A percentile compares a stretch with the other conserved stretches of the same genome.
phyloP scores from a whole-genome alignment of 2,329 filamentous ascomycete genomes.

The Fulvia fulva region DNA sequence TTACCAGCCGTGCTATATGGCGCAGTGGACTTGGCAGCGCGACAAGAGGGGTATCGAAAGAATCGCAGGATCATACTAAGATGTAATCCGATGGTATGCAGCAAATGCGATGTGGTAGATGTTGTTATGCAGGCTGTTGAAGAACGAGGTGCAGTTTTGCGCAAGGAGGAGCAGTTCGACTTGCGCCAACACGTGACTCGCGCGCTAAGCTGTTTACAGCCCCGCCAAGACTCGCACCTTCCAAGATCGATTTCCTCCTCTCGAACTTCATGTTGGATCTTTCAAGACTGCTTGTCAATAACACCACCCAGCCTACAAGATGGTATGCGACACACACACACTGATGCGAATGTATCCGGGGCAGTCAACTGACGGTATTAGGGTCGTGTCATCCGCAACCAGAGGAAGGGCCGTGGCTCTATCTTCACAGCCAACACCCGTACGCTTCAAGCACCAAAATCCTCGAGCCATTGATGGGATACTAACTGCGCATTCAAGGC shows the following conservation, averaged over 20 bases:
- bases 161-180: too few species aligned
- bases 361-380: conserved; percentile 17
- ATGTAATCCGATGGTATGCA: not conserved
- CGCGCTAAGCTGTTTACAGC: too few species aligned
- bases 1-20: not conserved
- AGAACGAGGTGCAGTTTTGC: too few species aligned
- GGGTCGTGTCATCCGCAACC: conserved; percentile 73
- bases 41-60: not conserved
- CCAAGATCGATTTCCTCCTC: too few species aligned
- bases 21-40: not conserved
- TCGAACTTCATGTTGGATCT: not conserved
- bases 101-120: not conserved
- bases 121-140: not conserved
- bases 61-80: not conserved
- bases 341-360: not conserved
- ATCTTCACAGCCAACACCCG: conserved; percentile 59
- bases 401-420: conserved; percentile 70
- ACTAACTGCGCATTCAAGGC: conserved; percentile 57
- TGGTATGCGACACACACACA: conserved; percentile 6
- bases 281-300: not conserved
- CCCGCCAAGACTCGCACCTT: too few species aligned
- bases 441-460: conserved; percentile 13
- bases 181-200: too few species aligned
- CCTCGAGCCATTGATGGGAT: conserved; percentile 23
- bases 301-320: conserved; percentile 9